Conservation (phyloP, 192 early-diverging fungal species). For the Dissophora globulifera region DNA sequence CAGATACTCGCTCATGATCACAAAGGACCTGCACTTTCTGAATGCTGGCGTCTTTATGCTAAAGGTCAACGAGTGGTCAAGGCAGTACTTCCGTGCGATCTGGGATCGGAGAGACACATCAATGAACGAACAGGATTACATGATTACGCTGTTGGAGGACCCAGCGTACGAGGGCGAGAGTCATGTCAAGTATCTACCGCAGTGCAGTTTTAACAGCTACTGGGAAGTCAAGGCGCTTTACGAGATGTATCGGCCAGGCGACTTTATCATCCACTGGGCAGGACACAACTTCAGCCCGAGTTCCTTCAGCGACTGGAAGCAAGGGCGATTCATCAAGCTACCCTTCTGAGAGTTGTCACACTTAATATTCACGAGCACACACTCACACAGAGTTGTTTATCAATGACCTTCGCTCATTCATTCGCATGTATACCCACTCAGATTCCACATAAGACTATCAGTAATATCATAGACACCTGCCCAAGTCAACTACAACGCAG, state of each 20-base stretch:
- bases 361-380: background rate
- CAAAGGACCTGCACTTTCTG: slow-evolving; percentile 30
- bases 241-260: slow-evolving; percentile 28
- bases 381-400: too few relatives aligned
- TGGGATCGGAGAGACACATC: slow-evolving; percentile 7
- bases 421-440: too few relatives aligned
- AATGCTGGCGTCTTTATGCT: slow-evolving; percentile 67
- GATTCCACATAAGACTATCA: too few relatives aligned
- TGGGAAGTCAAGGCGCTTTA: slow-evolving; percentile 11
- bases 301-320: background rate
- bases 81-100: slow-evolving; percentile 45
- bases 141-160: slow-evolving; percentile 12
- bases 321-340: background rate
- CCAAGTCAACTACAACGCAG: too few relatives aligned
- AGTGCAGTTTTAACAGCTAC: slow-evolving; percentile 34
- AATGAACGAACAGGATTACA: slow-evolving; percentile 20
- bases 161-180: background rate
- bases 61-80: slow-evolving; percentile 58
- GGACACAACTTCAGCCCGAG: slow-evolving; percentile 11
- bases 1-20: slow-evolving; percentile 28
- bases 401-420: too few relatives aligned
- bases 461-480: too few relatives aligned
- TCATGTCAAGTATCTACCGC: slow-evolving; percentile 24
- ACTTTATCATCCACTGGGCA: slow-evolving; percentile 27
- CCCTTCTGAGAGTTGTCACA: background rate